Evolutionary conservation across 371 early-diverging fungal species (phyloP).

Genomic region (Mucor ambiguus): DNA sequence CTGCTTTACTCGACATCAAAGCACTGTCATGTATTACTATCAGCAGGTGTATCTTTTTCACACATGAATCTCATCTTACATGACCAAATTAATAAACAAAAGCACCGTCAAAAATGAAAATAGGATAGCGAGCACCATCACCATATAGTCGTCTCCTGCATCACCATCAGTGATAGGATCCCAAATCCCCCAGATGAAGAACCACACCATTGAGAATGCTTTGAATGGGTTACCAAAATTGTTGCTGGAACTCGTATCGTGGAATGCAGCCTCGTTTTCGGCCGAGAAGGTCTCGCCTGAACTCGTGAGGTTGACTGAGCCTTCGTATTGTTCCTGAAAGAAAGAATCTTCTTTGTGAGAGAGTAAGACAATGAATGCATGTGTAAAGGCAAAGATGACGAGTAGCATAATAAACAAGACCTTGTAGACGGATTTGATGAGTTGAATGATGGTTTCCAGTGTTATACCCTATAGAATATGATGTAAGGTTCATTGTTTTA

Average conservation of each 20-base stretch:
- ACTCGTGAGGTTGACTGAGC: neutral
- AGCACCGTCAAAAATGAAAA: constrained; percentile 18
- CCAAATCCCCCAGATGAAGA: constrained; percentile 21
- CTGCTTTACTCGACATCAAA: constrained; percentile 19
- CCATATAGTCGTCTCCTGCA: constrained; percentile 16
- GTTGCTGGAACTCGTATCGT: constrained; percentile 5
- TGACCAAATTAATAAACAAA: constrained; percentile 22
- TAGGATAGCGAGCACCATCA: neutral
- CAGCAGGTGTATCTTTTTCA: too few relatives aligned
- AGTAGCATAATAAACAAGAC: constrained; percentile 14
- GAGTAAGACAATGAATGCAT: constrained; percentile 9
- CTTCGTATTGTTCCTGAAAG: constrained; percentile 16
- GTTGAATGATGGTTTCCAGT: constrained; percentile 15
- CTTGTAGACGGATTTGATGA: constrained; percentile 2
- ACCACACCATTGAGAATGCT: constrained; percentile 12
- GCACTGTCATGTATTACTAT: constrained; percentile 1
- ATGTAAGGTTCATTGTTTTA: too few relatives aligned
- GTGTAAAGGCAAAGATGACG: constrained; percentile 18
- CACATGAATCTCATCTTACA: constrained; percentile 4
- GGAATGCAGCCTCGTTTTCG: neutral
- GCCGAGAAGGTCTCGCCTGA: neutral
- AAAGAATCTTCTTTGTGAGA: constrained; percentile 3
- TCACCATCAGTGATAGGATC: constrained; percentile 16
- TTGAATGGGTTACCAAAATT: constrained; percentile 8
- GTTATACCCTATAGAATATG: constrained; percentile 1